These are phyloP conservation scores for Gossypium lobatum DNA, from an alignment of 441 rosid genomes.

Conservation along the genomic window DNA sequence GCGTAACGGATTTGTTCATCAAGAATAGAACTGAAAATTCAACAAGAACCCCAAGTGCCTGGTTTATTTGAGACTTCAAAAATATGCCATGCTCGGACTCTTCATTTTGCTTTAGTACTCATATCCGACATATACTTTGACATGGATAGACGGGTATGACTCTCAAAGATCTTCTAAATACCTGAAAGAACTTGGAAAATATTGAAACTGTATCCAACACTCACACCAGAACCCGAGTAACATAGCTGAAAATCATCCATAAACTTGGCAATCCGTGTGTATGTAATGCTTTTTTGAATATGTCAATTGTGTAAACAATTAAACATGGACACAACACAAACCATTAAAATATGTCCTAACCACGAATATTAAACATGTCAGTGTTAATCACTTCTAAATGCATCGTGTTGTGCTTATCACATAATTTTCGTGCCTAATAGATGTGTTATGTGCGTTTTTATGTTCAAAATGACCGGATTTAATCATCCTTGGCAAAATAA, in stretches of 20 bases:
- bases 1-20: background rate
- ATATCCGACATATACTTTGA: background rate
- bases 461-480: background rate
- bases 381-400: no score
- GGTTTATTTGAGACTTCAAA: background rate
- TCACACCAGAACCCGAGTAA: background rate
- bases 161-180: no score
- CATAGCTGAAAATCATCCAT: background rate
- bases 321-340: background rate
- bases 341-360: background rate
- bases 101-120: no score
- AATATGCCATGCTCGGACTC: background rate
- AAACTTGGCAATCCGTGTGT: background rate
- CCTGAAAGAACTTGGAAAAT: no score
- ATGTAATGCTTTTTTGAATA: background rate
- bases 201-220: no score
- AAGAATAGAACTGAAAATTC: constrained; percentile 10
- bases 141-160: no score
- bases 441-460: background rate
- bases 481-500: background rate
- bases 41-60: background rate
- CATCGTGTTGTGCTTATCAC: background rate
- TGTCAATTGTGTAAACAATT: background rate
- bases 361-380: background rate
- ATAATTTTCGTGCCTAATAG: background rate